A percentile compares a stretch with the other conserved stretches of the same genome.
These are phyloP conservation scores for Talaromyces albobiverticillius DNA, from an alignment of 2,329 filamentous ascomycete species.

Conservation along the genomic window DNA sequence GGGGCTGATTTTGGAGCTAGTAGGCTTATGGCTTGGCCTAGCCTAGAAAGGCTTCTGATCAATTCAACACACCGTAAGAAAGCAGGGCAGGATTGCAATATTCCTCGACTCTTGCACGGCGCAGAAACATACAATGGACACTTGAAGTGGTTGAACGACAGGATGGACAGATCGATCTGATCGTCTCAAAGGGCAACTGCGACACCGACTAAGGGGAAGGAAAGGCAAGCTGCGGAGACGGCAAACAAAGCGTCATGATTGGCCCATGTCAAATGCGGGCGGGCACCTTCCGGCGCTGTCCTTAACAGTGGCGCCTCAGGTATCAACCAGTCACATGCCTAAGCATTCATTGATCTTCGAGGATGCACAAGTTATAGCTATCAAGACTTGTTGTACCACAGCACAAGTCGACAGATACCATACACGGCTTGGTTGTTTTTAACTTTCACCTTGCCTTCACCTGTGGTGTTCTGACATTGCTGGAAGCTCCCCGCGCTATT, in stretches of 20 bases:
- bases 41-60: neutral
- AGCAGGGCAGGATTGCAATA: neutral
- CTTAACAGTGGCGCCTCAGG: neutral
- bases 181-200: neutral
- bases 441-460: too few relatives aligned
- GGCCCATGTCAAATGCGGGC: neutral
- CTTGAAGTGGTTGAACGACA: neutral
- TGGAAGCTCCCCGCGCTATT: too few relatives aligned
- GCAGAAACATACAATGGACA: neutral
- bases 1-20: neutral
- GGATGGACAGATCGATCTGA: neutral
- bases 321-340: neutral
- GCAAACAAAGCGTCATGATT: neutral
- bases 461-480: too few relatives aligned
- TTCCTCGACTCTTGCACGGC: too few relatives aligned
- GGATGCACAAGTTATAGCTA: too few relatives aligned
- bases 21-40: neutral
- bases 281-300: too few relatives aligned
- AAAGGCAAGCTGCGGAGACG: neutral
- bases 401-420: too few relatives aligned
- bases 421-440: too few relatives aligned
- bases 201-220: neutral
- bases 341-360: too few relatives aligned
- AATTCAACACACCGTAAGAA: neutral
- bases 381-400: too few relatives aligned